Evolutionary conservation across 768 basidiomycete species (phyloP).

Genomic region (Tubosaeta sp.): DNA sequence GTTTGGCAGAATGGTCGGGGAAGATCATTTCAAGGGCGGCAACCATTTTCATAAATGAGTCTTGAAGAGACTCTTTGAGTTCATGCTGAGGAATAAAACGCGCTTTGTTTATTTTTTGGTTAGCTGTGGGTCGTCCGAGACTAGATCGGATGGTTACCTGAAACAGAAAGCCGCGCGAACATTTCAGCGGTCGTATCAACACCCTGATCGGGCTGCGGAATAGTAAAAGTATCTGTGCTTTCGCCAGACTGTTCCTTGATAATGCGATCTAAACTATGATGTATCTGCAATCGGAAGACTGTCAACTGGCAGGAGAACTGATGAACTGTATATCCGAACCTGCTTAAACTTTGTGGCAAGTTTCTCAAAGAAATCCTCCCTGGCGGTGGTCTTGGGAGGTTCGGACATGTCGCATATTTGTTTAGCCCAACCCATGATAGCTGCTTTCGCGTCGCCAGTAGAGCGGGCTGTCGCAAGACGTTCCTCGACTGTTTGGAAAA

Average conservation of each 20-base stretch:
- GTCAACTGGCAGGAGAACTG: not conserved
- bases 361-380: not conserved
- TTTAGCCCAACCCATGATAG: not conserved
- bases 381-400: not conserved
- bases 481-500: not conserved
- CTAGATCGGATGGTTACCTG: not conserved
- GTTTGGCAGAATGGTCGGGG: not conserved
- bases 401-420: not conserved
- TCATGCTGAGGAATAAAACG: not conserved
- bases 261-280: not conserved
- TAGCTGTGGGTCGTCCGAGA: not conserved
- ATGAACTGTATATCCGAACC: not conserved
- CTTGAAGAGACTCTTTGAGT: not conserved
- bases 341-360: not conserved
- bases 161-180: not conserved
- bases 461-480: not conserved
- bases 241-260: not conserved
- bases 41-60: not conserved
- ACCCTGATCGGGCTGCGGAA: not conserved
- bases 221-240: not conserved
- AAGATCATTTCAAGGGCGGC: not conserved
- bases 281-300: not conserved
- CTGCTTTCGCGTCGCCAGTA: not conserved
- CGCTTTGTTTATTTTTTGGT: not conserved
- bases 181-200: not conserved